Evolutionary conservation across 1,284 basidiomycete genomes (phyloP).

Genomic region (Pseudozyma tsukubaensis): DNA sequence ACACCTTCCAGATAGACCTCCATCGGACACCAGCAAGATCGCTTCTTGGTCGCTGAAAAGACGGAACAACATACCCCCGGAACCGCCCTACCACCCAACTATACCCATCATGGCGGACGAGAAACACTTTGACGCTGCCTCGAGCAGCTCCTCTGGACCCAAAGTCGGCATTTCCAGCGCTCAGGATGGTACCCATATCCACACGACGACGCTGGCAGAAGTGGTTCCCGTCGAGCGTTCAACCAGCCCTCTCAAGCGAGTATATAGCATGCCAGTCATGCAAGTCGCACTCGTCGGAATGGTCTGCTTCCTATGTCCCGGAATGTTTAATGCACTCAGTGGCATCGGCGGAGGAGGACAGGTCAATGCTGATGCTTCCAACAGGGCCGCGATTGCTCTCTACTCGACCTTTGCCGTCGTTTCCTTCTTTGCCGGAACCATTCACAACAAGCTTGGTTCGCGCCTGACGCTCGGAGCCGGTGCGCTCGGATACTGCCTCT

Average conservation of each 20-base stretch:
- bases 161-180: slow-evolving; percentile 7
- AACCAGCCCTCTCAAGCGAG: slow-evolving; percentile 26
- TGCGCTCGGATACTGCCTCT: slow-evolving; percentile 73
- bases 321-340: slow-evolving; percentile 73
- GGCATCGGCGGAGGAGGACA: slow-evolving; percentile 72
- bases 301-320: slow-evolving; percentile 71
- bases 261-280: slow-evolving; percentile 30
- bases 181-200: slow-evolving; percentile 15
- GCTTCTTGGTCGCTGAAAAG: no score
- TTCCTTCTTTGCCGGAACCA: slow-evolving; percentile 76
- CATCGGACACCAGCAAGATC: neutral
- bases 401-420: slow-evolving; percentile 63
- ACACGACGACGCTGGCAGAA: slow-evolving; percentile 22
- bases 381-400: slow-evolving; percentile 53
- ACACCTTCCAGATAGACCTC: no score
- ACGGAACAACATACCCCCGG: neutral
- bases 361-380: slow-evolving; percentile 35
- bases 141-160: slow-evolving; percentile 30
- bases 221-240: slow-evolving; percentile 19
- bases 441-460: slow-evolving; percentile 76
- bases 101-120: slow-evolving; percentile 29
- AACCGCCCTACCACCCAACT: no score
- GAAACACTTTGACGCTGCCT: slow-evolving; percentile 34
- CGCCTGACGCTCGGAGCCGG: slow-evolving; percentile 79
- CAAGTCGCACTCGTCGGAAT: slow-evolving; percentile 49